Evolutionary conservation across 441 rosid species (phyloP).

Genomic region (Iberis amara): DNA sequence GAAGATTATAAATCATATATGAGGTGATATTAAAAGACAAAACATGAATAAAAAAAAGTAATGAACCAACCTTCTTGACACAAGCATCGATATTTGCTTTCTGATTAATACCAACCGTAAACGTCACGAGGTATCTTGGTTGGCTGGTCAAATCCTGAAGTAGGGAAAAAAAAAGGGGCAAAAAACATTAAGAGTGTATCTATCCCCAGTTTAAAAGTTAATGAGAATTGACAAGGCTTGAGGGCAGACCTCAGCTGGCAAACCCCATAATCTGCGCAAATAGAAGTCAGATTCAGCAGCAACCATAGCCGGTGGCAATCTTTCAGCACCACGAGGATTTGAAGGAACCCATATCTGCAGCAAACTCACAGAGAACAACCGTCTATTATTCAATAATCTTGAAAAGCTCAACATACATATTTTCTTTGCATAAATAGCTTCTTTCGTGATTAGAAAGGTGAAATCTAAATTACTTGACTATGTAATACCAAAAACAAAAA

Average conservation of each 20-base stretch:
- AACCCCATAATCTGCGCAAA: slow-evolving; percentile 85
- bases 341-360: slow-evolving; percentile 89
- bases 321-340: slow-evolving; percentile 94
- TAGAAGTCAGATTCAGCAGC: slow-evolving; percentile 80
- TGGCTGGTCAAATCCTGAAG: slow-evolving; percentile 65
- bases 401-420: slow-evolving; percentile 6
- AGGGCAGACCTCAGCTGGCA: slow-evolving; percentile 66
- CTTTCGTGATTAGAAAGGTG: slow-evolving; percentile 4
- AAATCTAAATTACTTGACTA: slow-evolving; percentile 2
- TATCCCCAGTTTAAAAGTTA: not conserved
- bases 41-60: not conserved
- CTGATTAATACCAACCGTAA: slow-evolving; percentile 88
- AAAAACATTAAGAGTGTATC: not conserved
- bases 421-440: slow-evolving; percentile 3
- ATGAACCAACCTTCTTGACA: slow-evolving; percentile 65
- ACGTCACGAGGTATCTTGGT: slow-evolving; percentile 82
- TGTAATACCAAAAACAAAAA: not conserved
- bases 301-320: slow-evolving; percentile 77
- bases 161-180: slow-evolving; percentile 10
- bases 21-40: slow-evolving; percentile 1
- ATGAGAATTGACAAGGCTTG: not conserved
- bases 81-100: slow-evolving; percentile 71
- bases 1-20: slow-evolving; percentile 24
- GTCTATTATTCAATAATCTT: not conserved
- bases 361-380: slow-evolving; percentile 1